Evolutionary conservation across 495 filamentous ascomycete genomes (phyloP).

Genomic region (Tuber microsphaerosporum): DNA sequence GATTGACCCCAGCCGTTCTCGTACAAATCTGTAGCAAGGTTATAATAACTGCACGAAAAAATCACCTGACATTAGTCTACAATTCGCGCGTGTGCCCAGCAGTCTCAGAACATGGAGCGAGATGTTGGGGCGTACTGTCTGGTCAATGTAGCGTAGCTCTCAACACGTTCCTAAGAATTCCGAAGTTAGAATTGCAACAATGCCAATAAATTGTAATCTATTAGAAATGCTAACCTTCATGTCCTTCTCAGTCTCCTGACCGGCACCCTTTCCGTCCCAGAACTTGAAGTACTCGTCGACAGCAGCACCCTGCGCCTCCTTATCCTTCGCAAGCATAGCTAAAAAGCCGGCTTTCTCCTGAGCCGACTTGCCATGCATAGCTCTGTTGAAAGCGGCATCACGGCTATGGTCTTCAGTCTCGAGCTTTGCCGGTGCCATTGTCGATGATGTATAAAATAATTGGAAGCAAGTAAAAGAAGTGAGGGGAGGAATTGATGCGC

Average conservation of each 20-base stretch:
- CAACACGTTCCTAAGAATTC: constrained; percentile 58
- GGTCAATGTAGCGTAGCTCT: constrained; percentile 90
- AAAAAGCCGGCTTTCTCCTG: constrained; percentile 63
- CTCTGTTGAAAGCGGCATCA: constrained; percentile 90
- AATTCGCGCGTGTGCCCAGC: not conserved
- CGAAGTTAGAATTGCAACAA: constrained; percentile 7
- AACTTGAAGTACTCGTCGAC: constrained; percentile 99
- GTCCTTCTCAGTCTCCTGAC: constrained; percentile 69
- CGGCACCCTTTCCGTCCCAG: constrained; percentile 88
- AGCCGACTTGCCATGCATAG: constrained; percentile 79
- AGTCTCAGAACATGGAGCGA: not conserved
- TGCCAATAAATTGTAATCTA: not conserved
- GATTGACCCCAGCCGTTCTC: constrained; percentile 93
- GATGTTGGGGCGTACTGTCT: constrained; percentile 62
- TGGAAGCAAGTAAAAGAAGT: constrained; percentile 12
- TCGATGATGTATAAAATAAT: constrained; percentile 30
- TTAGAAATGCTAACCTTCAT: constrained; percentile 56
- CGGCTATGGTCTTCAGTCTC: constrained; percentile 80
- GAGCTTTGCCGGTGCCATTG: constrained; percentile 65
- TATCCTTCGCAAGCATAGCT: constrained; percentile 80
- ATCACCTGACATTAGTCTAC: not conserved
- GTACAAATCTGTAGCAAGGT: constrained; percentile 94
- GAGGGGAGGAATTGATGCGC: constrained; percentile 3
- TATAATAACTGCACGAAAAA: constrained; percentile 68
- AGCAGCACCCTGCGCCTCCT: constrained; percentile 73